Evolutionary conservation across 225 moss, liverwort and hornwort genomes (phyloP).

Genomic region (Pseudisothecium myosuroides): DNA sequence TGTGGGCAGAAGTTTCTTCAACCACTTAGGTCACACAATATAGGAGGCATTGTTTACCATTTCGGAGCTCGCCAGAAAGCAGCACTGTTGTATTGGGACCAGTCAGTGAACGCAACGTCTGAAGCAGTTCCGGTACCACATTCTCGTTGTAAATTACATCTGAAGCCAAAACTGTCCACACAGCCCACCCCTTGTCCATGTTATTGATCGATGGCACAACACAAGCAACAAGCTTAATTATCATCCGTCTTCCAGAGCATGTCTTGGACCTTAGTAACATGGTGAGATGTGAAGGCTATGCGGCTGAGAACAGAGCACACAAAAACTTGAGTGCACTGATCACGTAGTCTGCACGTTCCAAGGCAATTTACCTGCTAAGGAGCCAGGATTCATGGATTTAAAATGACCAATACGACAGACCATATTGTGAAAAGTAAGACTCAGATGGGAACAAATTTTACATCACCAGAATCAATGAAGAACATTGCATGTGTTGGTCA

Average conservation of each 20-base stretch:
- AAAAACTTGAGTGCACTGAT: background rate
- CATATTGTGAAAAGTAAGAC: background rate
- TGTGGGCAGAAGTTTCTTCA: background rate
- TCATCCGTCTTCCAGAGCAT: background rate
- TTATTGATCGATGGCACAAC: background rate
- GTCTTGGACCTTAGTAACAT: background rate
- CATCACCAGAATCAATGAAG: background rate
- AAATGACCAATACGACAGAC: background rate
- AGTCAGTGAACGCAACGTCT: slow-evolving; percentile 49
- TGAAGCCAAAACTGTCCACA: slow-evolving; percentile 60
- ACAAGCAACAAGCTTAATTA: background rate
- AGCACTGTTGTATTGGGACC: slow-evolving; percentile 57
- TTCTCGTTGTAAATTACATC: slow-evolving; percentile 89
- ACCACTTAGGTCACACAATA: background rate
- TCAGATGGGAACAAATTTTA: background rate
- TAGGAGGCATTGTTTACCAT: slow-evolving; percentile 16
- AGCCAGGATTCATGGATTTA: background rate
- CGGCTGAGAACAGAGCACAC: background rate
- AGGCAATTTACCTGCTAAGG: background rate
- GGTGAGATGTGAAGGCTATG: background rate
- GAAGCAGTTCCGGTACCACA: slow-evolving; percentile 60
- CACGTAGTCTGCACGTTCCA: background rate
- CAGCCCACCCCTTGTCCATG: background rate
- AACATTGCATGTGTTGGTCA: background rate
- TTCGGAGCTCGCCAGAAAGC: slow-evolving; percentile 74